Evolutionary conservation across 768 basidiomycete species (phyloP).

Genomic region (Lactarius akahatsu): DNA sequence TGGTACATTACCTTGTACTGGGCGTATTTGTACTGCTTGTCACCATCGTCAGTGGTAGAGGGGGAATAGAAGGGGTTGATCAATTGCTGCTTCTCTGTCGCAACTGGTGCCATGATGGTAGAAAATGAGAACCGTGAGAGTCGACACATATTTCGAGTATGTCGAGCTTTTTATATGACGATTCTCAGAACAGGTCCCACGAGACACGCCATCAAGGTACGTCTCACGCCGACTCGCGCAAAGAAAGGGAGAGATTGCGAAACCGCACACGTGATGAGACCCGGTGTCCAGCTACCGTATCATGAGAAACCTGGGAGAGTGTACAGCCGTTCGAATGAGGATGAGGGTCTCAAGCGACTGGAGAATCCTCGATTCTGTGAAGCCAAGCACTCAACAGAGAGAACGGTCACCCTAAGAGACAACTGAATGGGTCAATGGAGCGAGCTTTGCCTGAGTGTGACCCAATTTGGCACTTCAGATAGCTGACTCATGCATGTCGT

Average conservation of each 20-base stretch:
- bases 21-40: slow-evolving; percentile 52
- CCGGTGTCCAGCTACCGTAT: background rate
- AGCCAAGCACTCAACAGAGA: no score
- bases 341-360: no score
- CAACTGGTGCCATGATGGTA: slow-evolving; percentile 19
- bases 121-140: background rate
- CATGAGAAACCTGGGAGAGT: background rate
- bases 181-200: background rate
- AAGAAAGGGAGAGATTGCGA: slow-evolving; percentile 34
- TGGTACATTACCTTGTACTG: slow-evolving; percentile 53
- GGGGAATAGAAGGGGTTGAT: slow-evolving; percentile 74
- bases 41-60: slow-evolving; percentile 48
- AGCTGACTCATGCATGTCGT: no score
- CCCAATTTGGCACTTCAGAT: no score
- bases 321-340: background rate
- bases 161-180: background rate
- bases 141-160: no score
- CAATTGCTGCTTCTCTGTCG: slow-evolving; percentile 23
- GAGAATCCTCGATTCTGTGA: no score
- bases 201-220: slow-evolving; percentile 2
- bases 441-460: no score
- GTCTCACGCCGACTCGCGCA: slow-evolving; percentile 28
- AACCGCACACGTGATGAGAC: slow-evolving; percentile 34
- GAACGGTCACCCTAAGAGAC: no score
- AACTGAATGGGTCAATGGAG: no score